Percentiles rank a stretch among this genome's conserved stretches.
Evolutionary conservation across 202 grass and related monocot genomes (phyloP).

Genomic region (Alloteropsis angusta): DNA sequence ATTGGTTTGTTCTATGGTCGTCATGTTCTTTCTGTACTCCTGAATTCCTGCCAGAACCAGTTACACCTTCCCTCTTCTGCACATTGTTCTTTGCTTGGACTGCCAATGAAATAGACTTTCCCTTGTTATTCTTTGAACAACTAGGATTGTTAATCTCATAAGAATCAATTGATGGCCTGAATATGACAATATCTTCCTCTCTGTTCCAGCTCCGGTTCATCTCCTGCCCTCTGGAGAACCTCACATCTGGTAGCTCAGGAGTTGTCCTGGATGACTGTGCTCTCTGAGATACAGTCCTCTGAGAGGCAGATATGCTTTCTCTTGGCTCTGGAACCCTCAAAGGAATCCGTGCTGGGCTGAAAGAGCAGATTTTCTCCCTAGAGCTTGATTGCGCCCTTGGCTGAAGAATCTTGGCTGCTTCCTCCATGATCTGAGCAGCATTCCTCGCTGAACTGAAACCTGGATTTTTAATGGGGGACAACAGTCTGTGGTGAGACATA

Average conservation of each 20-base stretch:
- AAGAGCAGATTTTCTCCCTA: conserved; percentile 66
- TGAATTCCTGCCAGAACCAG: conserved; percentile 40
- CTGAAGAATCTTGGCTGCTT: conserved; percentile 73
- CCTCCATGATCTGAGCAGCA: conserved; percentile 79
- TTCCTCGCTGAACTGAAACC: conserved; percentile 63
- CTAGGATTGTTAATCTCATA: conserved; percentile 47
- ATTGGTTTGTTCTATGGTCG: conserved; percentile 48
- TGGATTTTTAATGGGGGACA: conserved; percentile 67
- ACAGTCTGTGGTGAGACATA: conserved; percentile 41
- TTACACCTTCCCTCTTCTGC: conserved; percentile 66
- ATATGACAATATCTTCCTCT: conserved; percentile 66
- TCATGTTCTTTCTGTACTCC: conserved; percentile 50
- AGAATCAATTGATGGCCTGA: conserved; percentile 49
- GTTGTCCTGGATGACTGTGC: conserved; percentile 40
- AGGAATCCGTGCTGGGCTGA: conserved; percentile 44
- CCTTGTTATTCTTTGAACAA: conserved; percentile 48
- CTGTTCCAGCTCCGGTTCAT: conserved; percentile 46
- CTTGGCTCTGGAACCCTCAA: conserved; percentile 43
- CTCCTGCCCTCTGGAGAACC: conserved; percentile 34
- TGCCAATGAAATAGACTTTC: conserved; percentile 65
- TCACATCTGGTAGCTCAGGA: conserved; percentile 34
- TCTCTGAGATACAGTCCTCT: conserved; percentile 33
- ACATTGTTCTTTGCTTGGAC: conserved; percentile 81
- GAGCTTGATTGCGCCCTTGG: conserved; percentile 49
- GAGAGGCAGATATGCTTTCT: conserved; percentile 23